Evolutionary conservation across 192 early-diverging fungal genomes (phyloP).

Genomic region (Coemansia nantahalensis): DNA sequence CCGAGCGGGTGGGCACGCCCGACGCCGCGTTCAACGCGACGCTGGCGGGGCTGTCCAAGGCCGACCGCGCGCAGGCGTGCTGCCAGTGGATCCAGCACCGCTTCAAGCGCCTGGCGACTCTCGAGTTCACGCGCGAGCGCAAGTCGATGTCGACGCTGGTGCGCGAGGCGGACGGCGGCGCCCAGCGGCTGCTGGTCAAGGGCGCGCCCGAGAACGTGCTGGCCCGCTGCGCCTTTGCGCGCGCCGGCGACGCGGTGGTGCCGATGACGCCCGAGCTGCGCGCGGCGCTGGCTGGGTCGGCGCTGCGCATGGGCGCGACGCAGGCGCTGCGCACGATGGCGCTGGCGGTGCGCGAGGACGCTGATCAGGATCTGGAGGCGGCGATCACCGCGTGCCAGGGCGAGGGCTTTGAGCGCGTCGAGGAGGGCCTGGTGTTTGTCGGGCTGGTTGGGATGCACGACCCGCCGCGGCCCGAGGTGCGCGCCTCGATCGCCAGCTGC

Average conservation of each 20-base stretch:
- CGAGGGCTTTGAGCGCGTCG: conserved; percentile 63
- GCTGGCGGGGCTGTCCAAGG: conserved; percentile 49
- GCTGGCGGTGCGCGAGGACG: conserved; percentile 79
- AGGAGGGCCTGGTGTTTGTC: conserved; percentile 88
- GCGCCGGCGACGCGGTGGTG: conserved; percentile 40
- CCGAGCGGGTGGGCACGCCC: conserved; percentile 88
- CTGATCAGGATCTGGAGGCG: conserved; percentile 53
- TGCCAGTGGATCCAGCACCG: conserved; percentile 69
- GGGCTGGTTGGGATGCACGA: conserved; percentile 97
- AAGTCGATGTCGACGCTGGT: conserved; percentile 98
- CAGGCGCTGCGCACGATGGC: conserved; percentile 87
- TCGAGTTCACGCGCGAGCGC: conserved; percentile 96
- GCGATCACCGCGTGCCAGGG: conserved; percentile 35
- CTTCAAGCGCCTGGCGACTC: conserved; percentile 61
- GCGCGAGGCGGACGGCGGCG: conserved; percentile 3
- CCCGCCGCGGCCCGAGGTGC: conserved; percentile 93
- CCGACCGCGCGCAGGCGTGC: conserved; percentile 64
- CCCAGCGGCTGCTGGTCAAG: conserved; percentile 73
- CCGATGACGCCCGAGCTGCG: conserved; percentile 67
- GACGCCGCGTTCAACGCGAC: conserved; percentile 64
- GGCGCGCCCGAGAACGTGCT: conserved; percentile 93
- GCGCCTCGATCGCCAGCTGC: conserved; percentile 79
- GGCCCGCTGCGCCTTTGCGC: conserved; percentile 70
- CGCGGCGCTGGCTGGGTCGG: conserved; percentile 60
- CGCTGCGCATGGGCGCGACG: conserved; percentile 69